These are phyloP conservation scores for Ustilago curta DNA, from an alignment of 1,284 basidiomycete genomes.

Conservation along the genomic window DNA sequence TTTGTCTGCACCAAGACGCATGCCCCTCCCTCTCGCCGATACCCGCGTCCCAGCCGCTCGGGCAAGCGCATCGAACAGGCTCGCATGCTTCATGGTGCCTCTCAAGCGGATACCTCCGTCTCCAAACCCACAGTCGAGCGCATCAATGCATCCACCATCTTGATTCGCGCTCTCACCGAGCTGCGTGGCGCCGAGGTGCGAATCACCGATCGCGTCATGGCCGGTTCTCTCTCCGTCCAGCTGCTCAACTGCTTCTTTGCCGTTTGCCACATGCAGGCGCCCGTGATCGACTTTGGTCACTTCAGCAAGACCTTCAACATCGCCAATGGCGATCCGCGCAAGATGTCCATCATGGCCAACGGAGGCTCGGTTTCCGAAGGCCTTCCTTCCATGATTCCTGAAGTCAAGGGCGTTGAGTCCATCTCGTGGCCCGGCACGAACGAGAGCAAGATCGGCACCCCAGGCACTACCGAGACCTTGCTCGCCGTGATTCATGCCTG, in stretches of 20 bases:
- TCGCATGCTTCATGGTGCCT: constrained; percentile 60
- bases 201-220: constrained; percentile 55
- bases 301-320: constrained; percentile 62
- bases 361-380: constrained; percentile 50
- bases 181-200: constrained; percentile 45
- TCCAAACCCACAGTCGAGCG: constrained; percentile 16
- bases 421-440: constrained; percentile 44
- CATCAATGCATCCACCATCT: constrained; percentile 42
- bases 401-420: constrained; percentile 21
- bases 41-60: constrained; percentile 63
- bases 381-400: constrained; percentile 37
- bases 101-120: constrained; percentile 9
- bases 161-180: constrained; percentile 47
- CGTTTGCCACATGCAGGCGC: constrained; percentile 61
- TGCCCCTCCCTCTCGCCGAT: constrained; percentile 56
- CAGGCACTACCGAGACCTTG: constrained; percentile 59
- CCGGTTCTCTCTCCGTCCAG: constrained; percentile 53
- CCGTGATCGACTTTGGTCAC: constrained; percentile 60
- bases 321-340: constrained; percentile 57
- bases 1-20: constrained; percentile 60
- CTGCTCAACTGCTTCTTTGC: constrained; percentile 64
- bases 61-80: constrained; percentile 68
- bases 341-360: constrained; percentile 65
- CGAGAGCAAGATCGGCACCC: constrained; percentile 56
- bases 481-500: constrained; percentile 62